Percentiles rank a stretch among this genome's conserved stretches.
phyloP scores from a whole-genome alignment of 1,139 yeast species.

The Saccharomycopsis hybrid region DNA sequence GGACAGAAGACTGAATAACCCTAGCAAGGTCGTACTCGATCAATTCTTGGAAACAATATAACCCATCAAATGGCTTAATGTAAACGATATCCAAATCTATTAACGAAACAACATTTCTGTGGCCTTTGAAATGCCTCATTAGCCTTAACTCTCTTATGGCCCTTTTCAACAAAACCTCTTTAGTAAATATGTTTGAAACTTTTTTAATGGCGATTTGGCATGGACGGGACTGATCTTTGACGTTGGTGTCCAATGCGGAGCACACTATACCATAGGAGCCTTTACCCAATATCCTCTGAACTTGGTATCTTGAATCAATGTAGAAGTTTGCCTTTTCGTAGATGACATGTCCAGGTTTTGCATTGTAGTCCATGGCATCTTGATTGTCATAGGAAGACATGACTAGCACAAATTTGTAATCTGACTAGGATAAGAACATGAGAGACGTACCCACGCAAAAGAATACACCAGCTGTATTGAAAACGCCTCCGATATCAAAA shows the following conservation, averaged over 20 bases:
- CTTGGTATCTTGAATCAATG: slow-evolving; percentile 57
- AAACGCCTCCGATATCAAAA: too few species aligned
- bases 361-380: slow-evolving; percentile 1
- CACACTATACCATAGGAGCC: slow-evolving; percentile 92
- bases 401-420: not conserved
- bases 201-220: slow-evolving; percentile 66
- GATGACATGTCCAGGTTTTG: slow-evolving; percentile 24
- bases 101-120: slow-evolving; percentile 66
- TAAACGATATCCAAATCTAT: slow-evolving; percentile 67
- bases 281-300: slow-evolving; percentile 64
- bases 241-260: slow-evolving; percentile 58
- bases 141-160: slow-evolving; percentile 75
- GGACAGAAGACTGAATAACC: slow-evolving; percentile 70
- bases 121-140: slow-evolving; percentile 77
- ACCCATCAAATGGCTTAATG: slow-evolving; percentile 67
- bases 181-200: slow-evolving; percentile 58
- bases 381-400: too few species aligned
- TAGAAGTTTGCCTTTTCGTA: slow-evolving; percentile 49
- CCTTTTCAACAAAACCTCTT: slow-evolving; percentile 59
- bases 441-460: too few species aligned
- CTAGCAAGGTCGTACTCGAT: slow-evolving; percentile 74
- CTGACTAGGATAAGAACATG: too few species aligned
- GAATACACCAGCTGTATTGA: too few species aligned
- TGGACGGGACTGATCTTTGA: slow-evolving; percentile 27
- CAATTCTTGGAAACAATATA: slow-evolving; percentile 78